A percentile compares a stretch with the other conserved stretches of the same genome.
phyloP scores from a whole-genome alignment of 2,329 filamentous ascomycete genomes.

The Colletotrichum godetiae region DNA sequence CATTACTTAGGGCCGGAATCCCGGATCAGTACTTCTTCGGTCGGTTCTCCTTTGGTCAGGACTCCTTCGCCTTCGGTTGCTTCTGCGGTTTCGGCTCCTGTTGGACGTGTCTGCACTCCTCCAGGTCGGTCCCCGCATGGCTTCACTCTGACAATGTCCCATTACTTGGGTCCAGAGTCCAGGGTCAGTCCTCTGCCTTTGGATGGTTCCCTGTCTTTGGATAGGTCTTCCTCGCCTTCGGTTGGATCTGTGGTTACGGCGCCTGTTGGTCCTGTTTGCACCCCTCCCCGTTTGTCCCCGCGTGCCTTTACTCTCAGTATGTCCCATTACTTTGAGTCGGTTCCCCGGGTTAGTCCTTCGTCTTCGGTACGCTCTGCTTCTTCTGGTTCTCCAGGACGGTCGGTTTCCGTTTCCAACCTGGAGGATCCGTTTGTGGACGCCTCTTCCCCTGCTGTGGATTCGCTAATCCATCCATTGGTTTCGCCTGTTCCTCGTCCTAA shows the following conservation, averaged over 20 bases:
- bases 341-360: neutral
- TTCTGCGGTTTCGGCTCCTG: neutral
- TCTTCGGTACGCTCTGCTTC: neutral
- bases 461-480: neutral
- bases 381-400: neutral
- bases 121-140: no score
- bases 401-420: neutral
- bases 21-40: no score
- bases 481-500: neutral
- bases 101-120: no score
- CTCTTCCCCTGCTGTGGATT: neutral
- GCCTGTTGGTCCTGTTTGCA: no score
- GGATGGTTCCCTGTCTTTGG: neutral
- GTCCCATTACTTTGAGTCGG: neutral
- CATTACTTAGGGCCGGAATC: neutral
- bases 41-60: neutral
- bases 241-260: neutral
- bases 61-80: neutral
- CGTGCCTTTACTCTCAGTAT: neutral
- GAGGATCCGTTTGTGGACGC: neutral
- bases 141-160: no score
- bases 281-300: no score
- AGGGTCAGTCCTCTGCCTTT: no score
- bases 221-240: neutral
- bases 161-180: no score